Evolutionary conservation across 768 basidiomycete genomes (phyloP).

Genomic region (Tulasnella sp.): DNA sequence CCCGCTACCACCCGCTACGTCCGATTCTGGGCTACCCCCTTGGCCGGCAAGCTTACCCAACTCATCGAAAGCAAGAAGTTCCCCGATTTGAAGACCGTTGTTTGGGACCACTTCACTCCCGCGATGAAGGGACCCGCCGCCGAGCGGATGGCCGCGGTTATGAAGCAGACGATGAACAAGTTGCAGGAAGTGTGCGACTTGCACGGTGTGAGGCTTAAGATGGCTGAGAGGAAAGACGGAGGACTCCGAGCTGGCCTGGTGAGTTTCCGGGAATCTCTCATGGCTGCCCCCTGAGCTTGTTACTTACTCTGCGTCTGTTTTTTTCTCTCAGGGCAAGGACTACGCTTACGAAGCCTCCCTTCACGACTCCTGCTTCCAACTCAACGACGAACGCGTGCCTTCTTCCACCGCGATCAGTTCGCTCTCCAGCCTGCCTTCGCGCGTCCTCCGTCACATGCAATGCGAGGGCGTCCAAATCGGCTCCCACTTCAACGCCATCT

Average conservation of each 20-base stretch:
- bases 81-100: neutral
- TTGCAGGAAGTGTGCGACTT: slow-evolving; percentile 11
- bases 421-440: neutral
- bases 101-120: slow-evolving; percentile 8
- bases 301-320: neutral
- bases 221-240: slow-evolving; percentile 15
- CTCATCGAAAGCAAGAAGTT: neutral
- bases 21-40: neutral
- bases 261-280: neutral
- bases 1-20: neutral
- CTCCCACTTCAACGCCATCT: neutral
- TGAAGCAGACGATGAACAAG: slow-evolving; percentile 9
- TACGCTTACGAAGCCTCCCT: slow-evolving; percentile 1
- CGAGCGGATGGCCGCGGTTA: neutral
- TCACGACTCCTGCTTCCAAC: neutral
- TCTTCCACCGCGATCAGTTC: neutral
- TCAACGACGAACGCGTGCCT: neutral
- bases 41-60: neutral
- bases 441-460: neutral
- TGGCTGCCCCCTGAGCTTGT: neutral
- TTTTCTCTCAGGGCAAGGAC: neutral
- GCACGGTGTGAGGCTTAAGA: slow-evolving; percentile 3
- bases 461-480: neutral
- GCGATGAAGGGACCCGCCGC: neutral
- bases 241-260: slow-evolving; percentile 1